phyloP scores from a whole-genome alignment of 2,329 filamentous ascomycete species.

The Mariannaea sp. region DNA sequence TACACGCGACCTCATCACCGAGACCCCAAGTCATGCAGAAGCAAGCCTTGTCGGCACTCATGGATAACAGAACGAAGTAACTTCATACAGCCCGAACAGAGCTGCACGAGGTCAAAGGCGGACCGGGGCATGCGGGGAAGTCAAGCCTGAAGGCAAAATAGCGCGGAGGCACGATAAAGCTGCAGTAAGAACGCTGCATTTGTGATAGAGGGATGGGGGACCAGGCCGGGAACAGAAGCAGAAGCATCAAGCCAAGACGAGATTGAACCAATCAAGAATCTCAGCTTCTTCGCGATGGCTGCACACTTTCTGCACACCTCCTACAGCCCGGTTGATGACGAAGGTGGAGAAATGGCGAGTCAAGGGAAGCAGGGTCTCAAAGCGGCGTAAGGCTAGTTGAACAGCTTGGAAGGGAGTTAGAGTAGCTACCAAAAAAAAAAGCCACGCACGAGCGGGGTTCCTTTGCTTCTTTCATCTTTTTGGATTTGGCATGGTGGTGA shows the following conservation, averaged over 20 bases:
- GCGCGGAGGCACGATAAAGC: slow-evolving; percentile 23
- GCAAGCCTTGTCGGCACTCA: slow-evolving; percentile 16
- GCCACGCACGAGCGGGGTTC: neutral
- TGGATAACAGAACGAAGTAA: too few relatives aligned
- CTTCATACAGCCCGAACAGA: neutral
- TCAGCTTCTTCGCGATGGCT: slow-evolving; percentile 15
- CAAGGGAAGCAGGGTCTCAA: neutral
- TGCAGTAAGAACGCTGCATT: slow-evolving; percentile 16
- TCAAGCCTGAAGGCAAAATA: slow-evolving; percentile 5
- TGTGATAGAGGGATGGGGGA: neutral
- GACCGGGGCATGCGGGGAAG: slow-evolving; percentile 20
- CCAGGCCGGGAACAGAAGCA: slow-evolving; percentile 19
- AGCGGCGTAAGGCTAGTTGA: slow-evolving; percentile 12
- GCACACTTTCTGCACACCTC: slow-evolving; percentile 25
- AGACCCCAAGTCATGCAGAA: slow-evolving; percentile 20
- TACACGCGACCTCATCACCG: slow-evolving; percentile 22
- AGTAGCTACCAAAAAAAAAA: too few relatives aligned
- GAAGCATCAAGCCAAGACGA: slow-evolving; percentile 13
- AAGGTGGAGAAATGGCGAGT: slow-evolving; percentile 24
- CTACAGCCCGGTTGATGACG: slow-evolving; percentile 23
- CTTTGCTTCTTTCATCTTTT: too few relatives aligned
- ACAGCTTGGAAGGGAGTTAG: neutral
- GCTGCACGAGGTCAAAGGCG: slow-evolving; percentile 3
- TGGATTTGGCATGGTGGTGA: too few relatives aligned
- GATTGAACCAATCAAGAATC: slow-evolving; percentile 26